A percentile compares a stretch with the other conserved stretches of the same genome.
These are phyloP conservation scores for Eucalyptus curtisii DNA, from an alignment of 345 rosid species.

Conservation along the genomic window DNA sequence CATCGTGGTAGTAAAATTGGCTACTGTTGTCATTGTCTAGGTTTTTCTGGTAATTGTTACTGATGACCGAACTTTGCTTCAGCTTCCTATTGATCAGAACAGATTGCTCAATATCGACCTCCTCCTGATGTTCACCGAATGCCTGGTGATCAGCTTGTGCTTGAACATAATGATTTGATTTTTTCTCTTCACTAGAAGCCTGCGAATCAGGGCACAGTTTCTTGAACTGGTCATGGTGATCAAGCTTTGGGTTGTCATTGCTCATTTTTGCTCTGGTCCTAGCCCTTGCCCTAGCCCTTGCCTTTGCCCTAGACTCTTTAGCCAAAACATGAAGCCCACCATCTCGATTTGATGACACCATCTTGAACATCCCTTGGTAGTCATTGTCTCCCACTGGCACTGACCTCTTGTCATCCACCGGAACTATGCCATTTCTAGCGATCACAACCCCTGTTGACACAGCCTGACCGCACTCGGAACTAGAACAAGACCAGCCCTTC, in stretches of 20 bases:
- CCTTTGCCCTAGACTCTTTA: slow-evolving; percentile 31
- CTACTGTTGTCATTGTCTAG: background rate
- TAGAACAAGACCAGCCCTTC: background rate
- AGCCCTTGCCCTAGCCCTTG: slow-evolving; percentile 57
- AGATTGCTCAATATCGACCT: background rate
- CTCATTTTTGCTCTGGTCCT: slow-evolving; percentile 26
- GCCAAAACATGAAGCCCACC: background rate
- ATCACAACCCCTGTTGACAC: background rate
- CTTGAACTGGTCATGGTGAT: background rate
- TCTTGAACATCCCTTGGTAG: background rate
- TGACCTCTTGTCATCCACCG: background rate
- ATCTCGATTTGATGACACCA: background rate
- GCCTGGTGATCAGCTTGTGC: background rate
- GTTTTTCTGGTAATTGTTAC: slow-evolving; percentile 1
- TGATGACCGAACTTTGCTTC: slow-evolving; percentile 16
- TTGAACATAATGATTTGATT: background rate
- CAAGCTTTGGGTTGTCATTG: background rate
- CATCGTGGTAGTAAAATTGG: background rate
- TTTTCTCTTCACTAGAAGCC: background rate
- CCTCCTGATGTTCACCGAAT: background rate
- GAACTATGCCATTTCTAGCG: background rate
- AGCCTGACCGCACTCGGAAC: background rate
- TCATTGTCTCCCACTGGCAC: background rate
- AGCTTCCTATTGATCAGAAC: slow-evolving; percentile 8
- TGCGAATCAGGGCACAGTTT: background rate